These are phyloP conservation scores for Acmispon strigosus DNA, from an alignment of 306 rosid species.

Conservation along the genomic window DNA sequence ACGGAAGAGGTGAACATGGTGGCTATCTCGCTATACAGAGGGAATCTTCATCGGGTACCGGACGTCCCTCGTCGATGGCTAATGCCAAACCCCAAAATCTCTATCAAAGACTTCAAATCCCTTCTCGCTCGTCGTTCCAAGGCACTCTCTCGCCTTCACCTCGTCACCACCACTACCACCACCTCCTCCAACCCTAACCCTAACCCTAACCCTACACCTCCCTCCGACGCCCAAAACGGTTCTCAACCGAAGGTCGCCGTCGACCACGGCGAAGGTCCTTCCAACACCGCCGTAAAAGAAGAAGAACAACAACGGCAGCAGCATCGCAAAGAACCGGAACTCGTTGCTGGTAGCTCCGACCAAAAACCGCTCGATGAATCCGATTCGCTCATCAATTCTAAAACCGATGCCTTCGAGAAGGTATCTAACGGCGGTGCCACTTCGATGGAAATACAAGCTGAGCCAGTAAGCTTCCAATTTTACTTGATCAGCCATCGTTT, in stretches of 20 bases:
- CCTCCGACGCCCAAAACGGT: neutral
- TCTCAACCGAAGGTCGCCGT: neutral
- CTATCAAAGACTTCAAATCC: constrained; percentile 63
- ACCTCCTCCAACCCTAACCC: constrained; percentile 28
- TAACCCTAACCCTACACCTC: no score
- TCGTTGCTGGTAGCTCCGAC: constrained; percentile 17
- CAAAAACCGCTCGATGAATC: constrained; percentile 25
- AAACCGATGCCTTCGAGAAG: constrained; percentile 19
- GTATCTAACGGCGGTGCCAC: constrained; percentile 23
- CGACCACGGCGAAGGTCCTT: constrained; percentile 44
- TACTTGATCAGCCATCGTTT: neutral
- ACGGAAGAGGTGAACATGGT: constrained; percentile 41
- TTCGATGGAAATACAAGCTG: constrained; percentile 20
- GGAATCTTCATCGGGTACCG: constrained; percentile 77
- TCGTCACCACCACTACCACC: constrained; percentile 16
- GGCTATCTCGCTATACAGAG: constrained; percentile 92
- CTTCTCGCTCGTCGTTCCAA: constrained; percentile 70
- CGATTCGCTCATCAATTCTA: constrained; percentile 22
- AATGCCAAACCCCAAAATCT: constrained; percentile 67
- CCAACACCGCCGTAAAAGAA: constrained; percentile 12
- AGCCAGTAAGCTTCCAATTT: constrained; percentile 29
- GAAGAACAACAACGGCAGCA: neutral
- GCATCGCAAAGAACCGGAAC: constrained; percentile 14
- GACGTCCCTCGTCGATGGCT: constrained; percentile 86
- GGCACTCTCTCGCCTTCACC: constrained; percentile 55